Percentiles rank a stretch among this genome's conserved stretches.
Evolutionary conservation across 1,284 basidiomycete species (phyloP).

Genomic region (Thecaphora thlaspeos): DNA sequence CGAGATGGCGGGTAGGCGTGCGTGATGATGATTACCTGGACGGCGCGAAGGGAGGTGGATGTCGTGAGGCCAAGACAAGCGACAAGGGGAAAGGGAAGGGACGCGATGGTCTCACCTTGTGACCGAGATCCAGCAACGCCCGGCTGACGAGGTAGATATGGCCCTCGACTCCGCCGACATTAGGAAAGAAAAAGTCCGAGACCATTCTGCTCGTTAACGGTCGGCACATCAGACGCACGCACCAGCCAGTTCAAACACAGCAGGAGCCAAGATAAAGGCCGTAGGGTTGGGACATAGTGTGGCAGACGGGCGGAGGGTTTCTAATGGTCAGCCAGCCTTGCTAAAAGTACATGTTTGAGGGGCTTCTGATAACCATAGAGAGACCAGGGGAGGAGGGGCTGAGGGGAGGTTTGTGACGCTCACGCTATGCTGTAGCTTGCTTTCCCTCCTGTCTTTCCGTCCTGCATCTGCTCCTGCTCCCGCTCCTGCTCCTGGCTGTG

Average conservation of each 20-base stretch:
- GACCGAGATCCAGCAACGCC: constrained; percentile 76
- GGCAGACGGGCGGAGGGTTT: no score
- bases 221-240: neutral
- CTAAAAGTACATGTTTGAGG: no score
- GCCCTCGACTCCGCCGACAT: constrained; percentile 92
- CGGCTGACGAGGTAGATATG: constrained; percentile 71
- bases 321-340: no score
- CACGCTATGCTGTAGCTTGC: constrained; percentile 36
- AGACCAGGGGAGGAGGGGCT: no score
- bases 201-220: constrained; percentile 71
- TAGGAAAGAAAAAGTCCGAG: constrained; percentile 93
- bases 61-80: neutral
- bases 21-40: constrained; percentile 87
- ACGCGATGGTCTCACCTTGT: constrained; percentile 71
- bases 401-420: constrained; percentile 8
- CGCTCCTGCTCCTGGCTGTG: neutral
- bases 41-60: neutral
- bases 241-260: neutral
- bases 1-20: constrained; percentile 84
- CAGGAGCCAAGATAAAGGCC: no score
- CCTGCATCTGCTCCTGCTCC: constrained; percentile 9
- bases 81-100: no score
- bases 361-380: no score
- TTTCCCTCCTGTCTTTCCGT: no score
- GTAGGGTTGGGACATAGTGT: no score